Conservation (phyloP, 768 basidiomycete genomes). For the Pisolithus marmoratus region DNA sequence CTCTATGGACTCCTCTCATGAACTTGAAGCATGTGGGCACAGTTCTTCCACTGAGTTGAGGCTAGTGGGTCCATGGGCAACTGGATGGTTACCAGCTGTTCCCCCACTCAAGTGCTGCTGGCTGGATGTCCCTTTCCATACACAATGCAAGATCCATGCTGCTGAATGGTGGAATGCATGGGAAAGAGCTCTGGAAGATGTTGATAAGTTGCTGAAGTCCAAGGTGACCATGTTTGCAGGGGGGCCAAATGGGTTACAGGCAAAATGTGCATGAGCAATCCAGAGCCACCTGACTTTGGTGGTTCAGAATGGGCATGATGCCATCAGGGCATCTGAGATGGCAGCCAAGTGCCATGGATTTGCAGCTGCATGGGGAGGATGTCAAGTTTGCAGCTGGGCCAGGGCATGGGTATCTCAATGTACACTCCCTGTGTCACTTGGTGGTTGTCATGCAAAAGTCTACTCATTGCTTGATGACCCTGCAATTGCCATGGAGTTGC, state of each 20-base stretch:
- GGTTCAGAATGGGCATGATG: slow-evolving; percentile 16
- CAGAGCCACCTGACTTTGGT: slow-evolving; percentile 26
- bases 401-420: slow-evolving; percentile 4
- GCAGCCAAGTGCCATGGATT: slow-evolving; percentile 24
- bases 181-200: neutral
- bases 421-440: neutral
- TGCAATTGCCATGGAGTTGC: slow-evolving; percentile 1
- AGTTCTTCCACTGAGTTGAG: too few species aligned
- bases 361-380: slow-evolving; percentile 24
- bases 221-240: slow-evolving; percentile 20
- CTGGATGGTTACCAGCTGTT: too few species aligned
- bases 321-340: slow-evolving; percentile 17
- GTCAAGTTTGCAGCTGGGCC: slow-evolving; percentile 22
- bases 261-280: slow-evolving; percentile 20
- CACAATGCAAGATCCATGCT: neutral
- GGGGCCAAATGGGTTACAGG: slow-evolving; percentile 24
- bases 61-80: too few species aligned
- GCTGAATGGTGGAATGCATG: neutral
- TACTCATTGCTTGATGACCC: slow-evolving; percentile 4
- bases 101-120: too few species aligned
- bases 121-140: neutral
- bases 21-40: too few species aligned
- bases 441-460: slow-evolving; percentile 3
- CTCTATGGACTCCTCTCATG: too few species aligned
- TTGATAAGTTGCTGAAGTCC: slow-evolving; percentile 12